Evolutionary conservation across 495 filamentous ascomycete genomes (phyloP).

Genomic region (Lasiosphaeria miniovina): DNA sequence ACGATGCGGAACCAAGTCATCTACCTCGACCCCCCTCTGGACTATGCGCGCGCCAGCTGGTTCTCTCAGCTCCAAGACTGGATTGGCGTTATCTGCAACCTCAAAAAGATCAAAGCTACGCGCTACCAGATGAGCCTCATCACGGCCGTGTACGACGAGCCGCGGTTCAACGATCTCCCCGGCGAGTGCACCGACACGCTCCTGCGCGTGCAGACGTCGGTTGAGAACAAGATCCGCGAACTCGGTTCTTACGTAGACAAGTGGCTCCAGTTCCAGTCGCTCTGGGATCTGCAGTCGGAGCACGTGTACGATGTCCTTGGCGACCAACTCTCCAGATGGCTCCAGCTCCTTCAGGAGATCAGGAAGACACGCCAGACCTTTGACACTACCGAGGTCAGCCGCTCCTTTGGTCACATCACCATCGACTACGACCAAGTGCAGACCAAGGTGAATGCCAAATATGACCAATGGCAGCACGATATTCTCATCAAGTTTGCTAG

Average conservation of each 20-base stretch:
- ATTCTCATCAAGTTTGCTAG: conserved; percentile 88
- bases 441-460: conserved; percentile 95
- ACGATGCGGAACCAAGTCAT: conserved; percentile 96
- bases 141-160: conserved; percentile 60
- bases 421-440: conserved; percentile 99
- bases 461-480: conserved; percentile 99
- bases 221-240: conserved; percentile 74
- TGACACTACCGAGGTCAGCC: conserved; percentile 88
- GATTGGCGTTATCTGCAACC: conserved; percentile 87
- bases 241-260: conserved; percentile 86
- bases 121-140: conserved; percentile 85
- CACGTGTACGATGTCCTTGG: conserved; percentile 88
- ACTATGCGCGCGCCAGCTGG: conserved; percentile 91
- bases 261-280: conserved; percentile 97
- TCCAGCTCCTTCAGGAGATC: conserved; percentile 92
- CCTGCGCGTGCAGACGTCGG: conserved; percentile 68
- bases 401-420: conserved; percentile 85
- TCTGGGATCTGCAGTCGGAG: conserved; percentile 96
- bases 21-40: conserved; percentile 87
- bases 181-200: conserved; percentile 73
- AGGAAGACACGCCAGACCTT: conserved; percentile 90
- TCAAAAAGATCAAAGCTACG: conserved; percentile 88
- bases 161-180: conserved; percentile 83
- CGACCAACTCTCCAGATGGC: conserved; percentile 88
- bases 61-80: conserved; percentile 87